Evolutionary conservation across 192 early-diverging fungal genomes (phyloP), one percentile per base, ranked within the genome.

Genomic region (Coemansia sp.): DNA sequence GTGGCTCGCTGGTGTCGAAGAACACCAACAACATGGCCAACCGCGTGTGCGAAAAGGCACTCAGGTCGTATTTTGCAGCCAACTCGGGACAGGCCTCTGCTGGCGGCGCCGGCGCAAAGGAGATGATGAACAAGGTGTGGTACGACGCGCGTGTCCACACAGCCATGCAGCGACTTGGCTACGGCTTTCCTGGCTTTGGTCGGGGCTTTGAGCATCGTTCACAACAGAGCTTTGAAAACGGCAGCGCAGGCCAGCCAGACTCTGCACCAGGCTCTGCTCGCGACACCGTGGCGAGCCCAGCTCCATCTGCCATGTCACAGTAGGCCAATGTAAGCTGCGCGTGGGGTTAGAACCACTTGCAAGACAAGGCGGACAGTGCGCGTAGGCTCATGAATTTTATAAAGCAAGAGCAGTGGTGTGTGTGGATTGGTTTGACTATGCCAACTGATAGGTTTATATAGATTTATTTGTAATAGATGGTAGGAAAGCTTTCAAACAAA

Each of bases 1-100:
- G 73, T 29, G 73, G 82, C n/a, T 75, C 76, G 33, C 64, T 80
- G 15, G 82, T 83, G 0, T 72, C 76, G 17, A 79, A 76, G 54
- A 74, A 63, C 63, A 79, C 82, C 21, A 80, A 76, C 58, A 70
- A 71, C 10, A 70, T 83, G 72, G 82, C 82, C 4, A 79, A 83
- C 41, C 66, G 74, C 37, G 69, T 83, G 18, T 83, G 82, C 60
- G 82, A 83, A 39, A 79, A 80, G 58, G 82, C 73, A 0, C 67
- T 83, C 41, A 60, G 82, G 3, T 22, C 67, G 39, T 83, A 76
- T 38, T 76, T 83, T 61, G 41, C 68, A 5, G 57, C 58, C 1
- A 60, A 62, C 8, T 19, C 32, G 3, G 29, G 21, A 24, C 21
- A 19, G 8, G 22, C 21, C 7, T 32, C 29, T 32, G 2, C 29